phyloP scores from a whole-genome alignment of 345 rosid genomes.

The Eucalyptus rudis region DNA sequence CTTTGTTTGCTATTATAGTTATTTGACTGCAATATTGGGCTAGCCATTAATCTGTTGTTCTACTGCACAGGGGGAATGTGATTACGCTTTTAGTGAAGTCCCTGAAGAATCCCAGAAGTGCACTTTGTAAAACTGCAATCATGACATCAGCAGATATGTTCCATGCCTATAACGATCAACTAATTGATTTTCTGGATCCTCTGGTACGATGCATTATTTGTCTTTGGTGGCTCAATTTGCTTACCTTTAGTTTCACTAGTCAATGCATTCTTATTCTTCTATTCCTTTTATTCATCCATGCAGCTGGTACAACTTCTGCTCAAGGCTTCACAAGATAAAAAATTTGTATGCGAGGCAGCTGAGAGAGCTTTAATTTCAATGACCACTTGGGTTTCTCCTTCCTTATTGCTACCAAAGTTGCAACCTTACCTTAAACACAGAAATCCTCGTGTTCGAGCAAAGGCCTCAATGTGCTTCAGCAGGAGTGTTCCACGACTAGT shows the following conservation, averaged over 20 bases:
- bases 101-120: slow-evolving; percentile 94
- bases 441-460: slow-evolving; percentile 91
- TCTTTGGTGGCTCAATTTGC: neutral
- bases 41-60: neutral
- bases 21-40: neutral
- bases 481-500: slow-evolving; percentile 79
- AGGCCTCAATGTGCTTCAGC: slow-evolving; percentile 78
- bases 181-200: slow-evolving; percentile 67
- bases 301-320: slow-evolving; percentile 93
- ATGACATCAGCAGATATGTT: slow-evolving; percentile 88
- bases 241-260: neutral
- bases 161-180: slow-evolving; percentile 47
- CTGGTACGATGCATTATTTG: slow-evolving; percentile 28
- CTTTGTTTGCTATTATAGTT: neutral
- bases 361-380: slow-evolving; percentile 69
- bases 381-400: slow-evolving; percentile 67
- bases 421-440: slow-evolving; percentile 73
- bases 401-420: slow-evolving; percentile 49
- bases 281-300: slow-evolving; percentile 1
- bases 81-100: slow-evolving; percentile 74
- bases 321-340: slow-evolving; percentile 91
- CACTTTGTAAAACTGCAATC: slow-evolving; percentile 90
- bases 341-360: slow-evolving; percentile 96
- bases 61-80: slow-evolving; percentile 46
- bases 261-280: neutral